Evolutionary conservation across 1,139 yeast species (phyloP).

Genomic region (Blastobotrys aristatus): DNA sequence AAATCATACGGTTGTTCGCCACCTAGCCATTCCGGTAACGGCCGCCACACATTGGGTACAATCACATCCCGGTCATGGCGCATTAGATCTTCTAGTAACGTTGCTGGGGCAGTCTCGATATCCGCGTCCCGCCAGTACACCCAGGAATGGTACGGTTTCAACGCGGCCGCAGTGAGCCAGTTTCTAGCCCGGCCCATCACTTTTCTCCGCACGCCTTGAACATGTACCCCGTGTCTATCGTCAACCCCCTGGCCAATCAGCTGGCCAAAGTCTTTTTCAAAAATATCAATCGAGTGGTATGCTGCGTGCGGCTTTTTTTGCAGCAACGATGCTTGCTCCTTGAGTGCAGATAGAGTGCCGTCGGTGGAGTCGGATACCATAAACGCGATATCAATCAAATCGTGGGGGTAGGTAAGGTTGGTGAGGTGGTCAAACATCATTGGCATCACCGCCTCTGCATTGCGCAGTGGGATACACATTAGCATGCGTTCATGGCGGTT

Average conservation of each 20-base stretch:
- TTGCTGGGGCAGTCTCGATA: conserved; percentile 55
- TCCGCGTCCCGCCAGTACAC: conserved; percentile 76
- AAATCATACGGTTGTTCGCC: conserved; percentile 87
- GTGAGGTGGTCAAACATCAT: conserved; percentile 57
- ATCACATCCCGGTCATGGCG: conserved; percentile 58
- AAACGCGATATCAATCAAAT: conserved; percentile 57
- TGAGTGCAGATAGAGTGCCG: conserved; percentile 49
- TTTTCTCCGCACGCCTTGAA: conserved; percentile 67
- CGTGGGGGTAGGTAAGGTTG: conserved; percentile 61
- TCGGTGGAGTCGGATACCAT: conserved; percentile 66
- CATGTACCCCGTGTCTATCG: conserved; percentile 67
- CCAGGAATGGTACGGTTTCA: conserved; percentile 66
- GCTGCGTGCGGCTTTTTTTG: conserved; percentile 30
- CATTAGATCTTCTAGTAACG: conserved; percentile 63
- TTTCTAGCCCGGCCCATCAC: conserved; percentile 70
- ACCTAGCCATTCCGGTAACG: conserved; percentile 84
- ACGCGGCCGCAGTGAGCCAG: conserved; percentile 58
- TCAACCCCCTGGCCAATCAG: conserved; percentile 75
- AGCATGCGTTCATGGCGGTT: conserved; percentile 50
- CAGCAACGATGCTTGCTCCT: conserved; percentile 54
- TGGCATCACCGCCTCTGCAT: conserved; percentile 60
- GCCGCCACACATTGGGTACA: conserved; percentile 92
- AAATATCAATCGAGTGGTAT: conserved; percentile 35
- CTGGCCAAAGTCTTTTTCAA: conserved; percentile 65
- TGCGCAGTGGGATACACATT: conserved; percentile 61